Percentiles rank a stretch among this genome's conserved stretches.
These are phyloP conservation scores for Phaeoacremonium minimum DNA, from an alignment of 2,329 filamentous ascomycete genomes.

Conservation along the genomic window DNA sequence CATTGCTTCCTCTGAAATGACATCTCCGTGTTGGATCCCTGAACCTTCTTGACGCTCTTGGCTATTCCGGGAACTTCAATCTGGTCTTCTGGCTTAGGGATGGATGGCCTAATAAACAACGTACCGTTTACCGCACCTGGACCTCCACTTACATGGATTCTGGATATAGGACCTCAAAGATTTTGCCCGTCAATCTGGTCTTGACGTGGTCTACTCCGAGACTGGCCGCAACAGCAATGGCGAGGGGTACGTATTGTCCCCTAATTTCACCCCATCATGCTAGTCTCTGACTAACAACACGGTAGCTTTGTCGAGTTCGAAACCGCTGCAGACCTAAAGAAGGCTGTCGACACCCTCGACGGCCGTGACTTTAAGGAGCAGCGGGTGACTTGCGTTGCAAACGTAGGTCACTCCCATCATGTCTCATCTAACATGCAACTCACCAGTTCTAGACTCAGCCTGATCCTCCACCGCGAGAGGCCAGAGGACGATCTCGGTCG, in stretches of 20 bases:
- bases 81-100: too few species aligned
- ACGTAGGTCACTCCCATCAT: conserved; percentile 55
- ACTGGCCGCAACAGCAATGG: conserved; percentile 88
- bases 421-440: conserved; percentile 10
- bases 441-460: conserved; percentile 62
- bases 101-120: too few species aligned
- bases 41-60: conserved; percentile 7
- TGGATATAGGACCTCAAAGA: conserved; percentile 98
- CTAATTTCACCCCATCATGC: not conserved
- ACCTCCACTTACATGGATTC: conserved; percentile 75
- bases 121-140: conserved; percentile 43
- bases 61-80: conserved; percentile 7
- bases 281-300: not conserved
- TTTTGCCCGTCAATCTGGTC: conserved; percentile 92
- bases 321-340: conserved; percentile 81
- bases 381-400: conserved; percentile 78
- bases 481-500: conserved; percentile 76
- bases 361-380: conserved; percentile 88
- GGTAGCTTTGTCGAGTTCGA: conserved; percentile 95
- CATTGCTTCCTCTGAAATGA: too few species aligned
- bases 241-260: conserved; percentile 67
- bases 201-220: conserved; percentile 98
- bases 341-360: conserved; percentile 92
- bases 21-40: too few species aligned
- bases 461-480: conserved; percentile 65